These are phyloP conservation scores for Aspergillus costaricaensis DNA, from an alignment of 2,329 filamentous ascomycete species.

Conservation along the genomic window DNA sequence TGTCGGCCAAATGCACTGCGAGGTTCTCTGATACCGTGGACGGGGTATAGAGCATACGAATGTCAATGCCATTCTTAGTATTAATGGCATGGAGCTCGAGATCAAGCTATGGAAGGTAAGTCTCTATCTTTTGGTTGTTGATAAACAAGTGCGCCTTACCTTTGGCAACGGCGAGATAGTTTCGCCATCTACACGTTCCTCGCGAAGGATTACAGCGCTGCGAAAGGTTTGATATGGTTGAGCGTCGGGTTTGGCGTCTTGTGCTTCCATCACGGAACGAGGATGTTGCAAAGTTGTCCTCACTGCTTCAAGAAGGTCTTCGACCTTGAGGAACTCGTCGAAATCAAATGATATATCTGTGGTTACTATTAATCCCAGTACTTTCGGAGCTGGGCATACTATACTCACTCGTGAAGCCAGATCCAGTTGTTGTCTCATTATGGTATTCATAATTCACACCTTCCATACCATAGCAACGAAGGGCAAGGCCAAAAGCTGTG, in stretches of 20 bases:
- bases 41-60: not conserved
- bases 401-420: not conserved
- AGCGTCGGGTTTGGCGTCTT: no score
- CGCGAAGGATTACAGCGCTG: not conserved
- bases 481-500: not conserved
- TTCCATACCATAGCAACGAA: not conserved
- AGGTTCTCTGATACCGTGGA: not conserved
- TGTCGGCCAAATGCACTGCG: not conserved
- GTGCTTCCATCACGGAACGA: not conserved
- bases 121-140: not conserved
- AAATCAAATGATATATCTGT: not conserved
- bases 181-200: not conserved
- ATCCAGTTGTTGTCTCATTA: not conserved
- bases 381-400: no score
- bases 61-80: not conserved
- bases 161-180: not conserved
- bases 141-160: not conserved
- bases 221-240: not conserved
- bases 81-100: not conserved
- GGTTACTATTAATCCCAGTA: no score
- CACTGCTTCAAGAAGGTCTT: not conserved
- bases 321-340: not conserved
- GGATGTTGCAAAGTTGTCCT: not conserved
- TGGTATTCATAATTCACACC: not conserved
- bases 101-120: not conserved